Conservation (phyloP, 345 rosid species). For the Dovyalis caffra region DNA sequence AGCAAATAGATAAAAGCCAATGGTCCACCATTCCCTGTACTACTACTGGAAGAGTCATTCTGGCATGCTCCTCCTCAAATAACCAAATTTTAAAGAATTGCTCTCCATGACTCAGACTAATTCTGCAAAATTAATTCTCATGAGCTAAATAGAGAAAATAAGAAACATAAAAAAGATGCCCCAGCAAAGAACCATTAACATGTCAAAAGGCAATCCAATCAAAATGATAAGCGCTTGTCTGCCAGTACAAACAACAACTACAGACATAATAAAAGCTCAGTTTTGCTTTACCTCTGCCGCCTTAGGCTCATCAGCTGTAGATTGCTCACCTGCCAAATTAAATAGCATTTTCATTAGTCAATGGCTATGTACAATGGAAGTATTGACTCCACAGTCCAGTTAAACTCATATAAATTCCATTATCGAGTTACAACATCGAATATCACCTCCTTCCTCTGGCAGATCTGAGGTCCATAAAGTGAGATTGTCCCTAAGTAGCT, state of each 20-base stretch:
- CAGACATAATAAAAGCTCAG: constrained; percentile 4
- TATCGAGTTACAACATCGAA: background rate
- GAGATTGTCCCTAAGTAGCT: constrained; percentile 87
- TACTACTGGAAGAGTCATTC: constrained; percentile 1
- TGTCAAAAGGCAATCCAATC: background rate
- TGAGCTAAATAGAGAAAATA: background rate
- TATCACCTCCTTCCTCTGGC: constrained; percentile 79
- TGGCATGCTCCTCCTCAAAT: background rate
- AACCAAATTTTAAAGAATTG: constrained; percentile 10
- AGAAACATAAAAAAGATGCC: background rate
- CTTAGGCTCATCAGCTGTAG: constrained; percentile 50
- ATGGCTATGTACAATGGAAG: background rate
- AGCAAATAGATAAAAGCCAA: constrained; percentile 19
- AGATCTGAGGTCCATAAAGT: constrained; percentile 81
- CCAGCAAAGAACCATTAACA: background rate
- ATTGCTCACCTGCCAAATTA: constrained; percentile 55
- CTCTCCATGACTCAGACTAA: constrained; percentile 8
- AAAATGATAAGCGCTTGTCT: background rate
- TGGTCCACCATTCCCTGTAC: constrained; percentile 9
- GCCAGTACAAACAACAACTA: background rate
- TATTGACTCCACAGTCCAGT: background rate
- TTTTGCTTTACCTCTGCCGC: constrained; percentile 45
- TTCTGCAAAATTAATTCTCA: constrained; percentile 23
- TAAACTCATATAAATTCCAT: background rate
- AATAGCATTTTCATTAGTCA: background rate